Conservation (phyloP, 2,329 filamentous ascomycete species). For the Bipolaris sorokiniana region DNA sequence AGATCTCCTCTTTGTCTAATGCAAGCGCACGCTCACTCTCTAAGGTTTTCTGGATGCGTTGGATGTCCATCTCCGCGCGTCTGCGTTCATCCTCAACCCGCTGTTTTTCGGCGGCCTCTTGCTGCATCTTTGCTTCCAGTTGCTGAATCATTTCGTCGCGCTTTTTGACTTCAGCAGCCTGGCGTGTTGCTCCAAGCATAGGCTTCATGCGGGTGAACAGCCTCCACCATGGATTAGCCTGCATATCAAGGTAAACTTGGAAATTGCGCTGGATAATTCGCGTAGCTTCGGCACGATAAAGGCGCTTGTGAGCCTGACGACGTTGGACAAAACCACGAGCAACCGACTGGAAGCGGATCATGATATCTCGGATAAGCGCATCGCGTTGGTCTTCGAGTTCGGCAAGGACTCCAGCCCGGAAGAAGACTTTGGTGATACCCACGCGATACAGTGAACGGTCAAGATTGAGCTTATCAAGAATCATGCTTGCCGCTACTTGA, state of each 20-base stretch:
- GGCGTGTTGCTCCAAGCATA: constrained; percentile 87
- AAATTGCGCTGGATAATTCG: constrained; percentile 95
- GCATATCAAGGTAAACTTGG: constrained; percentile 86
- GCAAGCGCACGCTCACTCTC: constrained; percentile 96
- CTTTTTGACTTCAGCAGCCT: constrained; percentile 91
- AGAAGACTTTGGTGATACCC: constrained; percentile 96
- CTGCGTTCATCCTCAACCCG: constrained; percentile 90
- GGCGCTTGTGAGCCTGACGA: constrained; percentile 85
- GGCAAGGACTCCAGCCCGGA: constrained; percentile 91
- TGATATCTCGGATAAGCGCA: constrained; percentile 88
- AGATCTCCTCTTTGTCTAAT: constrained; percentile 98
- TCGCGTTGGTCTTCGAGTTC: constrained; percentile 97
- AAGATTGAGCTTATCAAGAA: constrained; percentile 86
- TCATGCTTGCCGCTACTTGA: constrained; percentile 80
- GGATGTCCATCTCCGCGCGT: constrained; percentile 83
- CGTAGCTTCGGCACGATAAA: constrained; percentile 94
- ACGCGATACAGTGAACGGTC: constrained; percentile 89
- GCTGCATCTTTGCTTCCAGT: constrained; percentile 81
- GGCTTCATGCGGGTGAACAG: constrained; percentile 95
- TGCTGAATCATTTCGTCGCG: constrained; percentile 91
- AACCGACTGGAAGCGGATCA: constrained; percentile 89
- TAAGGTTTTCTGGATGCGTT: constrained; percentile 88
- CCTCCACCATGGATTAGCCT: constrained; percentile 96
- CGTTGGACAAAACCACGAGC: constrained; percentile 89
- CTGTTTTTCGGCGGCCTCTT: constrained; percentile 75